Conservation (phyloP, 148 eudicot genomes). For the Vaccinium macrocarpon region DNA sequence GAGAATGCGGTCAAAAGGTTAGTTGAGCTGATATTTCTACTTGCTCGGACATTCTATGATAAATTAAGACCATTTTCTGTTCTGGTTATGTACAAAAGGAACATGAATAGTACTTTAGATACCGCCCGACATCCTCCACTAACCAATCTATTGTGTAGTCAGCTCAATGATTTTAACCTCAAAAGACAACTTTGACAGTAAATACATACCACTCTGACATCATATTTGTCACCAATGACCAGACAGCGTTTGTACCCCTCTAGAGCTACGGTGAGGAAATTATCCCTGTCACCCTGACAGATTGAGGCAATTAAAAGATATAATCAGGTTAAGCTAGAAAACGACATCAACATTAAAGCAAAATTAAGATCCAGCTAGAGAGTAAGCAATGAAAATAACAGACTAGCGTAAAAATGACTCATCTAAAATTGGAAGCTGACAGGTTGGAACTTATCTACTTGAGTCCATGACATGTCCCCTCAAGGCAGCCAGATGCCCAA, state of each 20-base stretch:
- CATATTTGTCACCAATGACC: conserved; percentile 90
- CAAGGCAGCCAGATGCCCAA: not conserved
- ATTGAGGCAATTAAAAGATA: conserved; percentile 10
- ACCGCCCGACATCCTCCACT: not conserved
- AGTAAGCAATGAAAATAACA: conserved; percentile 7
- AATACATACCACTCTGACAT: conserved; percentile 82
- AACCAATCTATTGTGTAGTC: conserved; percentile 1
- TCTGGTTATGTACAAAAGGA: not conserved
- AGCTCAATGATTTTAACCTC: not conserved
- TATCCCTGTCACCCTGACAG: conserved; percentile 87
- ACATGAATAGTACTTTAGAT: not conserved
- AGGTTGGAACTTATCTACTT: not conserved
- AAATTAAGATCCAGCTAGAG: conserved; percentile 1
- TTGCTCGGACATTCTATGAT: not conserved
- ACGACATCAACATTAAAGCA: conserved; percentile 3
- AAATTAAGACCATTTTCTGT: not conserved
- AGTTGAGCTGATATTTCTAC: not conserved
- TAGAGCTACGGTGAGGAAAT: conserved; percentile 71
- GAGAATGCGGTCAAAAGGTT: conserved; percentile 13
- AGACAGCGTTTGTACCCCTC: conserved; percentile 86
- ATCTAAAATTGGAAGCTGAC: conserved; percentile 1
- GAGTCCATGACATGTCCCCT: not conserved
- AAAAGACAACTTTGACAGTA: not conserved
- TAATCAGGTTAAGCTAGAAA: not conserved
- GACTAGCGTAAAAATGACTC: not conserved